A percentile compares a stretch with the other conserved stretches of the same genome.
Evolutionary conservation across 768 basidiomycete genomes (phyloP).

Genomic region (Rossbeevera mucosa): DNA sequence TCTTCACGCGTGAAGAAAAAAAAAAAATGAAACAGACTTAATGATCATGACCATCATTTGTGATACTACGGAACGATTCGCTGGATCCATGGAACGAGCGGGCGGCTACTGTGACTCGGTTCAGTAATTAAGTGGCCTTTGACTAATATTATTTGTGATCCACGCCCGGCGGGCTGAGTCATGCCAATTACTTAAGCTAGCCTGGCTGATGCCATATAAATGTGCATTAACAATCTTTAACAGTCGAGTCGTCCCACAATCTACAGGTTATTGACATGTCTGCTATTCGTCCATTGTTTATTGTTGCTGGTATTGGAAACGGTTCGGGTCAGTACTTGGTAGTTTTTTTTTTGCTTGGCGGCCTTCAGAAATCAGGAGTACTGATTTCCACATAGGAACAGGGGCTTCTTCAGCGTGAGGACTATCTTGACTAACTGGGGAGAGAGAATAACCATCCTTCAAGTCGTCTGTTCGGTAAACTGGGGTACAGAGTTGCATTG

Average conservation of each 20-base stretch:
- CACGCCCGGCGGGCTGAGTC: conserved; percentile 15
- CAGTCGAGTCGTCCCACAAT: not conserved
- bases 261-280: conserved; percentile 21
- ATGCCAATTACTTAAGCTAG: not conserved
- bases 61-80: no score
- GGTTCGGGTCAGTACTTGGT: conserved; percentile 29
- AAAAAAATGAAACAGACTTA: no score
- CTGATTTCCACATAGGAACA: conserved; percentile 37
- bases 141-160: conserved; percentile 16
- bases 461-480: conserved; percentile 56
- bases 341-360: not conserved
- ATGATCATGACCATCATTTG: no score
- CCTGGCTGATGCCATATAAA: conserved; percentile 13
- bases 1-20: no score
- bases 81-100: no score
- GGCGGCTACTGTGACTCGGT: no score
- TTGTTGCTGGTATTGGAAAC: conserved; percentile 53
- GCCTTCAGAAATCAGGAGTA: not conserved
- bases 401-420: conserved; percentile 57
- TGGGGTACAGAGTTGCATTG: conserved; percentile 64
- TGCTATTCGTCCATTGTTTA: conserved; percentile 44
- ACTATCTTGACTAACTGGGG: not conserved
- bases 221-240: no score
- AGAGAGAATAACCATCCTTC: not conserved
- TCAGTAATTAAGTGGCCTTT: no score